phyloP scores from a whole-genome alignment of 495 filamentous ascomycete genomes.

The Aspergillus hancockii region DNA sequence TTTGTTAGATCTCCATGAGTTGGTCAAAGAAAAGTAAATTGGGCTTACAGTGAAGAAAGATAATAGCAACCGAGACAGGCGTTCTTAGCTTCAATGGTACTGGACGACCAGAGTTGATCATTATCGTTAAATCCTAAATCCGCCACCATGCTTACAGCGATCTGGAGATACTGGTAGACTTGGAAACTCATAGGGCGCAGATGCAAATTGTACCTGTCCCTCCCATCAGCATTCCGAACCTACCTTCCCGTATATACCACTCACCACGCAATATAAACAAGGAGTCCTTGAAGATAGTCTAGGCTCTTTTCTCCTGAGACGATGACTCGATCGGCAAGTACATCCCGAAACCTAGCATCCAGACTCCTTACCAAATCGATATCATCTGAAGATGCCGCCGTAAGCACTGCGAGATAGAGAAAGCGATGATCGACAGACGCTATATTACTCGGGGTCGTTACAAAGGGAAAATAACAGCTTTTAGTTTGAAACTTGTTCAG shows the following conservation, averaged over 20 bases:
- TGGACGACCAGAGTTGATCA: background rate
- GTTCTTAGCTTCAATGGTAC: background rate
- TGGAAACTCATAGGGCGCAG: background rate
- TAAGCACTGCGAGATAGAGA: background rate
- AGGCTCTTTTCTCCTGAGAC: background rate
- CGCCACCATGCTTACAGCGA: background rate
- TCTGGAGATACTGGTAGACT: conserved; percentile 1
- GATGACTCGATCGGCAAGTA: background rate
- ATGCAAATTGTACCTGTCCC: conserved; percentile 2
- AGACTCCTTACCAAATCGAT: background rate
- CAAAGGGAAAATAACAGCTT: too few relatives aligned
- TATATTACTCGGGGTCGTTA: background rate
- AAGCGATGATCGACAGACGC: background rate
- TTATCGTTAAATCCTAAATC: background rate
- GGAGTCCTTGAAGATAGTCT: conserved; percentile 2
- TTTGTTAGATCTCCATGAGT: background rate
- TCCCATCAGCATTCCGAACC: too few relatives aligned
- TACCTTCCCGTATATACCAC: background rate
- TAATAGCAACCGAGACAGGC: background rate
- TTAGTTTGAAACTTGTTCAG: too few relatives aligned
- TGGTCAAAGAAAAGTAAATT: too few relatives aligned
- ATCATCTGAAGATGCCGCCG: background rate
- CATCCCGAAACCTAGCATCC: background rate
- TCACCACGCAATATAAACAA: background rate
- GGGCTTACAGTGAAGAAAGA: conserved; percentile 1